A percentile compares a stretch with the other conserved stretches of the same genome.
phyloP scores from a whole-genome alignment of 257 asterid species.

The Capsicum rhomboideum region DNA sequence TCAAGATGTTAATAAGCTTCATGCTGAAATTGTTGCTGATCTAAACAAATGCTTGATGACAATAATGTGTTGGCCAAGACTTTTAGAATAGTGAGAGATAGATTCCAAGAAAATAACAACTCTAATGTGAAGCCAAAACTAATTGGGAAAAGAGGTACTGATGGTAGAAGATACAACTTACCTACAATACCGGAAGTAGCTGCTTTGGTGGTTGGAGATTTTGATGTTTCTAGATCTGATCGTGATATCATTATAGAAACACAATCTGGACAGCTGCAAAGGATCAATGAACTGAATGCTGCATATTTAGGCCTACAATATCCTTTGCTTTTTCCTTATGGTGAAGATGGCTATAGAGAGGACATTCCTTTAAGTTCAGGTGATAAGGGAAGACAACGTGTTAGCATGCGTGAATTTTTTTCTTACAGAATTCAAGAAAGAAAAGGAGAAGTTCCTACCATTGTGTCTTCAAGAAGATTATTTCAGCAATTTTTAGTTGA shows the following conservation, averaged over 20 bases:
- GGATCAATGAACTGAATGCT: background rate
- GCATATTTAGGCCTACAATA: background rate
- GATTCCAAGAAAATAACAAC: background rate
- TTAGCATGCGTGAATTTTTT: background rate
- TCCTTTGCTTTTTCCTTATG: background rate
- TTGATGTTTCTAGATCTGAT: background rate
- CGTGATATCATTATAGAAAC: background rate
- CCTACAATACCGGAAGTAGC: background rate
- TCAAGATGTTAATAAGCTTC: background rate
- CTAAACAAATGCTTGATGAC: background rate
- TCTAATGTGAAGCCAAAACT: background rate
- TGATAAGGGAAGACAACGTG: background rate
- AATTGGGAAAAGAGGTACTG: background rate
- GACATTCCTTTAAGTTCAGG: background rate
- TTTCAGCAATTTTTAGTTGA: too few relatives aligned
- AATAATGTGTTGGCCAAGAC: background rate
- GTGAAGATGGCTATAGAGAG: background rate
- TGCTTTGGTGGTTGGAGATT: background rate
- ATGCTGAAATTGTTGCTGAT: background rate
- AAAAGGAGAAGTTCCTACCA: background rate
- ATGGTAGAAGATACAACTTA: background rate
- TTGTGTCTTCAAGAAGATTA: background rate
- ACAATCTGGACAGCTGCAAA: background rate
- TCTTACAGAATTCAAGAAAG: background rate
- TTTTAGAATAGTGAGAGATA: background rate